These are phyloP conservation scores for Malassezia sympodialis DNA, from an alignment of 1,284 basidiomycete genomes.

Conservation along the genomic window DNA sequence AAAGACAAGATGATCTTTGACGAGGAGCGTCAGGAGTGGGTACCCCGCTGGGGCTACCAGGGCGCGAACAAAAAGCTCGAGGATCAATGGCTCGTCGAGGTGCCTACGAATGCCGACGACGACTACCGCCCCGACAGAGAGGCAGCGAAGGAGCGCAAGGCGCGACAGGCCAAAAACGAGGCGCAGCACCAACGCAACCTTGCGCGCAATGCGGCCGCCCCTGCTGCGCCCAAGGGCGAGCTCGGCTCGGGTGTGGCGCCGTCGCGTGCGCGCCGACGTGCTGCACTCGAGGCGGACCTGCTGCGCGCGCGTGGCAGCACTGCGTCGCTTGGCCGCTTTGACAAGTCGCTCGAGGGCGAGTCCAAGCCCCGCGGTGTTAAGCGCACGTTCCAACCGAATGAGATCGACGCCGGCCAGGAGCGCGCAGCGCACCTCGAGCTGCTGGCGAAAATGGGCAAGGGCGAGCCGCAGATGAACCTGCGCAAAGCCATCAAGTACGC, in stretches of 20 bases:
- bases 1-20: constrained; percentile 82
- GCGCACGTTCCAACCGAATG: constrained; percentile 80
- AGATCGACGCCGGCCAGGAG: constrained; percentile 60
- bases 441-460: constrained; percentile 64
- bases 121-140: constrained; percentile 69
- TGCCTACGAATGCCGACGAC: constrained; percentile 64
- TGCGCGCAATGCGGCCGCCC: constrained; percentile 51
- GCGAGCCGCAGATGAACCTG: constrained; percentile 28
- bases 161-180: constrained; percentile 72
- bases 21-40: constrained; percentile 87
- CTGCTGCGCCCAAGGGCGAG: constrained; percentile 17
- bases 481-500: constrained; percentile 23
- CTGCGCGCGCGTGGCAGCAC: constrained; percentile 73
- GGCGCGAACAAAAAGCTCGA: constrained; percentile 75
- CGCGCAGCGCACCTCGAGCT: constrained; percentile 65
- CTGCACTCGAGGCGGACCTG: constrained; percentile 66
- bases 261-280: constrained; percentile 57
- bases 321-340: constrained; percentile 78
- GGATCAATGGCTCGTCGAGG: constrained; percentile 83
- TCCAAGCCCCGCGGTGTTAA: constrained; percentile 67
- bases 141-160: constrained; percentile 67
- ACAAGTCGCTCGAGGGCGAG: constrained; percentile 79
- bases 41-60: constrained; percentile 73
- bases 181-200: constrained; percentile 68
- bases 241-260: constrained; percentile 20